A percentile compares a stretch with the other conserved stretches of the same genome.
Conservation (phyloP, 83 land plant species). For the Thuja plicata region DNA sequence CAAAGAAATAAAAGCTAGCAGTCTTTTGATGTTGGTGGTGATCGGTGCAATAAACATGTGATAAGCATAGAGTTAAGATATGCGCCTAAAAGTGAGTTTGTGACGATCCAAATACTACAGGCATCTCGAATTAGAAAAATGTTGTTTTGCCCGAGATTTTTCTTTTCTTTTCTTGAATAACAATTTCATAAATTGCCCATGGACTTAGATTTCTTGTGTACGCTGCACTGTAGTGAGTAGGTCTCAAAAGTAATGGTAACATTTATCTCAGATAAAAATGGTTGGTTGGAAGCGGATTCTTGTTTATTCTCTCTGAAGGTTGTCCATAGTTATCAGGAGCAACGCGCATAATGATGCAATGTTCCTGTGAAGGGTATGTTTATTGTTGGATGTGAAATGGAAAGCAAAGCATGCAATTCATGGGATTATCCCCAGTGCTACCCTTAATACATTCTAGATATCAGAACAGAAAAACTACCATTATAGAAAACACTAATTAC, state of each 20-base stretch:
- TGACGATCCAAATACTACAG: background rate
- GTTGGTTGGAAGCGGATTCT: background rate
- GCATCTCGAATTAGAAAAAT: background rate
- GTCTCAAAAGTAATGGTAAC: background rate
- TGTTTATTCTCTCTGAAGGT: background rate
- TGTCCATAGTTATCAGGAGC: too few species aligned
- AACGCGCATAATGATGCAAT: background rate
- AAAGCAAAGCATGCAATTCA: too few species aligned
- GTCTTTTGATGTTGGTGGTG: background rate
- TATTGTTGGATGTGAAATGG: too few species aligned
- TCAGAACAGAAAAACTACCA: too few species aligned
- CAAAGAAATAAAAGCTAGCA: constrained; percentile 6
- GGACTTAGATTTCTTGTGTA: background rate
- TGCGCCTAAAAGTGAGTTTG: background rate
- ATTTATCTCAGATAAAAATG: background rate
- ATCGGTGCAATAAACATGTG: background rate
- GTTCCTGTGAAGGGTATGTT: too few species aligned
- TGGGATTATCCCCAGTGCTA: too few species aligned
- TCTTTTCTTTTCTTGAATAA: background rate
- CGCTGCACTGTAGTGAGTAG: background rate
- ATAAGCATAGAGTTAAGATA: background rate
- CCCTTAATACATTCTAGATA: too few species aligned
- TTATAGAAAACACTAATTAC: too few species aligned
- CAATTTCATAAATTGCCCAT: background rate
- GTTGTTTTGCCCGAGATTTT: background rate